phyloP scores from a whole-genome alignment of 1,139 yeast genomes.

The Debaryomyces coudertii region DNA sequence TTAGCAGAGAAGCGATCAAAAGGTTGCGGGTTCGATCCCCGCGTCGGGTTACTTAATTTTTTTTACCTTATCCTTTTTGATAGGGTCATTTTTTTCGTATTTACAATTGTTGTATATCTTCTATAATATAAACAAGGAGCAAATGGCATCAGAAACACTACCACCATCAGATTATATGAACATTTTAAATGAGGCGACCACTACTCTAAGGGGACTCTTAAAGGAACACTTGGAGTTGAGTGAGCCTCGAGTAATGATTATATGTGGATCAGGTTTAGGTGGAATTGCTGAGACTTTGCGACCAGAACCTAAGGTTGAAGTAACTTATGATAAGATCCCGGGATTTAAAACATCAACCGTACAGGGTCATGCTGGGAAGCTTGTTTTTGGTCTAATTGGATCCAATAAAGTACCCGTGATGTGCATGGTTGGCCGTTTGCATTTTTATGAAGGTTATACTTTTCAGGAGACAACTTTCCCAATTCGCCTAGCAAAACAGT shows the following conservation, averaged over 20 bases:
- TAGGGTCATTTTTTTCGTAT: background rate
- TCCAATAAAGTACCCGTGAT: slow-evolving; percentile 72
- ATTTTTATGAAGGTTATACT: slow-evolving; percentile 88
- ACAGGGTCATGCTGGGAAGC: slow-evolving; percentile 84
- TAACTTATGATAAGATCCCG: slow-evolving; percentile 73
- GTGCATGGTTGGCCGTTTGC: slow-evolving; percentile 92
- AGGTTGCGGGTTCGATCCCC: slow-evolving; percentile 45
- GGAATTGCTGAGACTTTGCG: slow-evolving; percentile 68
- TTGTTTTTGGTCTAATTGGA: slow-evolving; percentile 80
- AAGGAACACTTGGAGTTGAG: slow-evolving; percentile 22
- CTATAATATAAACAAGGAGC: background rate
- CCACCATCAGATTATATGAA: slow-evolving; percentile 20
- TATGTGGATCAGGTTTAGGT: slow-evolving; percentile 95
- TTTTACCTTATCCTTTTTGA: background rate
- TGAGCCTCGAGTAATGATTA: slow-evolving; percentile 68
- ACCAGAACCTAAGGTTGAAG: slow-evolving; percentile 44
- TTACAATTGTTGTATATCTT: background rate
- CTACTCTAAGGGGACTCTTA: slow-evolving; percentile 20
- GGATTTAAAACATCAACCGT: slow-evolving; percentile 84
- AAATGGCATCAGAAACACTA: slow-evolving; percentile 6
- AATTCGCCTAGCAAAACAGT: slow-evolving; percentile 66
- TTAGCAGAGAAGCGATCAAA: slow-evolving; percentile 25
- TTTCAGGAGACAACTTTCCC: slow-evolving; percentile 86
- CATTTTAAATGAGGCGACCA: slow-evolving; percentile 26
- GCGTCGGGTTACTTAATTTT: slow-evolving; percentile 29